Evolutionary conservation across 345 rosid species (phyloP).

Genomic region (Eucalyptus caleyi): DNA sequence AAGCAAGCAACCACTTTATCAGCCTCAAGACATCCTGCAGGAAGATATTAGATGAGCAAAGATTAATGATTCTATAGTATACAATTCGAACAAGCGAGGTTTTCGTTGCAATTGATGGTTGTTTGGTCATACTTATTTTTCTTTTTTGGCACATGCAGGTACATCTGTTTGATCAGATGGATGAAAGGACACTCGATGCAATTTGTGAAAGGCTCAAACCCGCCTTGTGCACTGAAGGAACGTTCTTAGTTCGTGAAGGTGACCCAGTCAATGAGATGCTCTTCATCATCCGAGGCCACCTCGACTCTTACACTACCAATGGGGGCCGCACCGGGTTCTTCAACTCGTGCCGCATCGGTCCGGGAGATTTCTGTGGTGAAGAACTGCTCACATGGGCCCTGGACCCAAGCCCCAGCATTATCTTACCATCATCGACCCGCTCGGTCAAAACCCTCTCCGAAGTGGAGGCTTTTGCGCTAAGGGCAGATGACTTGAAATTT

Average conservation of each 20-base stretch:
- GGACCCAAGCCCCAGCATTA: background rate
- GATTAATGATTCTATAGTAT: background rate
- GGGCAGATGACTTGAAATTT: conserved; percentile 9
- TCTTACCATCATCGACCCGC: conserved; percentile 15
- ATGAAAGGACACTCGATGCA: conserved; percentile 7
- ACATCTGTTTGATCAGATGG: background rate
- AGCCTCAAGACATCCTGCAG: background rate
- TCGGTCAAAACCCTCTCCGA: conserved; percentile 11
- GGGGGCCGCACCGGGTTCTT: conserved; percentile 19
- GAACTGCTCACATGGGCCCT: conserved; percentile 19
- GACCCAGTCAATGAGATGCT: conserved; percentile 15
- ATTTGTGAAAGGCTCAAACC: conserved; percentile 17
- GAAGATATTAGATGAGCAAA: too few species aligned
- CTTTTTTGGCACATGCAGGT: background rate
- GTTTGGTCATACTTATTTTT: background rate
- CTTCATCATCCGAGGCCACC: conserved; percentile 16
- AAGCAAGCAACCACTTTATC: background rate
- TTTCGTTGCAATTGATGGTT: background rate
- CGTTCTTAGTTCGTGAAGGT: conserved; percentile 11
- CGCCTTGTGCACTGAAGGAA: conserved; percentile 2
- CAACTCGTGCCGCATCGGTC: conserved; percentile 9
- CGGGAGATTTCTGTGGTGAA: conserved; percentile 20
- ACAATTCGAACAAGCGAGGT: background rate
- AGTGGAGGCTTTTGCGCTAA: conserved; percentile 14
- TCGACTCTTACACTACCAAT: conserved; percentile 11